These are phyloP conservation scores for Trichoderma sp. DNA, from an alignment of 2,329 filamentous ascomycete species.

Conservation along the genomic window DNA sequence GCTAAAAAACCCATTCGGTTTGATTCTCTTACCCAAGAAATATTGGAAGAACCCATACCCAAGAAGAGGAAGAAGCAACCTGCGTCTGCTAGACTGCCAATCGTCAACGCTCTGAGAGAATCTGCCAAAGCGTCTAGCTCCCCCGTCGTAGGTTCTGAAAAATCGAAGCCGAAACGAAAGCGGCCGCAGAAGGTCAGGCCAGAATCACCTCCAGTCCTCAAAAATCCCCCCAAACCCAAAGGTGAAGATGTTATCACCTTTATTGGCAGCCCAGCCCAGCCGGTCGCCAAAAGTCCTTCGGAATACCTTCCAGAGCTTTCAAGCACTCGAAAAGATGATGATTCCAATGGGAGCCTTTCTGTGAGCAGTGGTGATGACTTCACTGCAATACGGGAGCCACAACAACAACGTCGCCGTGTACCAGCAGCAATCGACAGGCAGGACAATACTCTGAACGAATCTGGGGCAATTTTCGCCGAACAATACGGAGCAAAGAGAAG, in stretches of 20 bases:
- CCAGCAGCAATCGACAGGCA: background rate
- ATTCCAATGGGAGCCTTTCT: background rate
- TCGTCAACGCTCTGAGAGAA: slow-evolving; percentile 24
- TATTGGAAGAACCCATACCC: slow-evolving; percentile 17
- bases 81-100: background rate
- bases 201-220: background rate
- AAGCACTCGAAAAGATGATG: background rate
- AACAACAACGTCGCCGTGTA: too few species aligned
- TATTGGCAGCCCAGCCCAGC: background rate
- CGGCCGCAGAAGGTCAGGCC: slow-evolving; percentile 15
- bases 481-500: background rate
- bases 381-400: background rate
- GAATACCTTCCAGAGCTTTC: background rate
- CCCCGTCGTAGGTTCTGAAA: background rate
- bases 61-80: background rate
- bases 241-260: too few species aligned
- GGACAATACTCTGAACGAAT: background rate
- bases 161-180: background rate
- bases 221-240: too few species aligned
- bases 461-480: too few species aligned
- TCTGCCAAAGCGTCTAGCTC: slow-evolving; percentile 23
- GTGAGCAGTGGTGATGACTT: too few species aligned
- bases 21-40: slow-evolving; percentile 31
- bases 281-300: background rate
- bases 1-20: slow-evolving; percentile 37